Evolutionary conservation across 345 rosid genomes (phyloP), one percentile per base, ranked within the genome.

Genomic region (Geranium brycei): DNA sequence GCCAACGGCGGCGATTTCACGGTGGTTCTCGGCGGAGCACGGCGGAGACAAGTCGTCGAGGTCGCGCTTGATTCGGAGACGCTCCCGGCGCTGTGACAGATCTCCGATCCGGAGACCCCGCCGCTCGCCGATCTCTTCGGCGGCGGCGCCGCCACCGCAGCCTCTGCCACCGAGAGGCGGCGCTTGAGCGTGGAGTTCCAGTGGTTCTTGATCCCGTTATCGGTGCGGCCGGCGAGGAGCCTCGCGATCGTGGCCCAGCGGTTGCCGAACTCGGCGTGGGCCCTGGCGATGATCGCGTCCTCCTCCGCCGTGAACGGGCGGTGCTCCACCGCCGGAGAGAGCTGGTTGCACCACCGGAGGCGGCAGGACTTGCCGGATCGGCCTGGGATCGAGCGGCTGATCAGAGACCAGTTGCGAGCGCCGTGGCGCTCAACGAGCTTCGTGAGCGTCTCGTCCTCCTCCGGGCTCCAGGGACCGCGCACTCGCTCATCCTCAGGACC

Each of bases 361-460:
- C 91, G 66, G 64, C 91, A 86, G 6, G 91, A 86, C 60, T 86
- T 83, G n/a, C 83, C 85, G 3, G 89, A 80, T 61, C 88, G 73
- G 4, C 87, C 89, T 0, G 80, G 79, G 57, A 86, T 80, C 62
- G 76, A 73, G 40, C 67, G 71, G 66, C 89, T 78, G 14, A 83
- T 83, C 31, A 71, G 19, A 8, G 83, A 71, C 91, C 91, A 86
- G 73, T 80, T 80, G 63, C 81, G 67, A 0, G 89, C 73, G n/a
- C 91, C 84, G 61, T 80, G 73, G 17, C 31, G 66, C n/a, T 66
- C 68, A 7, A 86, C 85, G 55, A 80, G 65, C 71, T 73, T 66
- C 61, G 60, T 69, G 61, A 86, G 72, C 68, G 69, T 60, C 67
- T 76, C 77, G 53, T 86, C 91, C 71, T 85, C 88, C 62, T 77